phyloP scores from a whole-genome alignment of 371 early-diverging fungal species.

The Mucor plumbeus region DNA sequence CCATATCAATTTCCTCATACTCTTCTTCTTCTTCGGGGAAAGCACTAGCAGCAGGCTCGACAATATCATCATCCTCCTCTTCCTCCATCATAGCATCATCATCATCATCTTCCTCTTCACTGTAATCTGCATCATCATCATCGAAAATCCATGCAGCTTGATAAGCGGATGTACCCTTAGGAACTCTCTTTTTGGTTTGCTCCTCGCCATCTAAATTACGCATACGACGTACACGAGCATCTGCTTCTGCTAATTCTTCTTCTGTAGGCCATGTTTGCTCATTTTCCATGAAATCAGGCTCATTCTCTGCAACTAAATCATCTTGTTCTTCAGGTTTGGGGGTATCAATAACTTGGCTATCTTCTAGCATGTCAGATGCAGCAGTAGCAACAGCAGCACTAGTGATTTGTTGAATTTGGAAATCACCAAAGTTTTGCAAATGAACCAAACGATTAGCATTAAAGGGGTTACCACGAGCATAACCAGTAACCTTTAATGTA shows the following conservation, averaged over 20 bases:
- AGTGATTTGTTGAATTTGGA: constrained; percentile 75
- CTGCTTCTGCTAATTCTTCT: constrained; percentile 87
- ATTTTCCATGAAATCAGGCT: constrained; percentile 86
- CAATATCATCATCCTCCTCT: constrained; percentile 40
- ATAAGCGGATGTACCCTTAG: constrained; percentile 94
- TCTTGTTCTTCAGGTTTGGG: constrained; percentile 78
- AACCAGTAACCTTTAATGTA: constrained; percentile 83
- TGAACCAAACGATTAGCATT: constrained; percentile 91
- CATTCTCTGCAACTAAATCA: constrained; percentile 75
- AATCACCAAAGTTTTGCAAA: constrained; percentile 91
- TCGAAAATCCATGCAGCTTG: constrained; percentile 98
- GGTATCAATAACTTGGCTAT: constrained; percentile 58
- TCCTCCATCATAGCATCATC: constrained; percentile 53
- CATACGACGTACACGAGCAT: constrained; percentile 58
- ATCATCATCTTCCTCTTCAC: constrained; percentile 69
- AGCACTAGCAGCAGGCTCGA: constrained; percentile 38
- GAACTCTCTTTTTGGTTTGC: constrained; percentile 70
- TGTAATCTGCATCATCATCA: constrained; percentile 65
- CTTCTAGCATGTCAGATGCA: constrained; percentile 51
- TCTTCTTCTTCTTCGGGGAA: constrained; percentile 63
- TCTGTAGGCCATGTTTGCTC: constrained; percentile 99
- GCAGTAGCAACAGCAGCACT: constrained; percentile 28
- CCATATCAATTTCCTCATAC: constrained; percentile 77
- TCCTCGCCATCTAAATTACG: constrained; percentile 25
- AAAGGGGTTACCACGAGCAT: constrained; percentile 77